A percentile compares a stretch with the other conserved stretches of the same genome.
These are phyloP conservation scores for Tuber magnatum DNA, from an alignment of 495 filamentous ascomycete genomes.

Conservation along the genomic window DNA sequence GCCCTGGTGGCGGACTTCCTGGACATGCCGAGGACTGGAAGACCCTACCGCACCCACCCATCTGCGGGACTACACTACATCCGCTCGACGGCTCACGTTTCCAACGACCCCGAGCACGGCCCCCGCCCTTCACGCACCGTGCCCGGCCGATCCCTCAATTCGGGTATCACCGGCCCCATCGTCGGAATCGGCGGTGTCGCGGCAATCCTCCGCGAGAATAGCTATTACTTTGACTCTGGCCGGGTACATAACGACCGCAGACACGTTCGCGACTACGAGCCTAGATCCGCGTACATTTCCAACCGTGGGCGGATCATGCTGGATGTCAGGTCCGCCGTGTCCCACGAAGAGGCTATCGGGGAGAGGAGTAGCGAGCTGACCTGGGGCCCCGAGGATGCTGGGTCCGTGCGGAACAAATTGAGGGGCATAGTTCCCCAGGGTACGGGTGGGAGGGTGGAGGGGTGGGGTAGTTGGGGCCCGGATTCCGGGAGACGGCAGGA, in stretches of 20 bases:
- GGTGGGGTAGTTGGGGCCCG: background rate
- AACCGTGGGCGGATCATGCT: conserved; percentile 28
- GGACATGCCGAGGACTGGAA: conserved; percentile 50
- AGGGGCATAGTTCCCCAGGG: background rate
- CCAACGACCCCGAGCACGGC: conserved; percentile 77
- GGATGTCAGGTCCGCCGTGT: conserved; percentile 11
- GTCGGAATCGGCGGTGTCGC: conserved; percentile 36
- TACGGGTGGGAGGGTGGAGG: background rate
- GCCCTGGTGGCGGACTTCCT: conserved; percentile 29
- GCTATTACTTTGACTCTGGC: background rate
- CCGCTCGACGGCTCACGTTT: conserved; percentile 58
- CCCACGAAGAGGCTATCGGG: background rate
- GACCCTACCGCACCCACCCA: conserved; percentile 73
- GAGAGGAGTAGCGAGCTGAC: background rate
- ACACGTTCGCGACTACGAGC: conserved; percentile 17
- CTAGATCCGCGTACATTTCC: conserved; percentile 19
- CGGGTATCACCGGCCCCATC: conserved; percentile 26
- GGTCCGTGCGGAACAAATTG: background rate
- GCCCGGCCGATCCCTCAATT: conserved; percentile 53
- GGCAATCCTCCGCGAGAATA: conserved; percentile 19
- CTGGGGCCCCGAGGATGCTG: background rate
- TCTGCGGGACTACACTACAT: conserved; percentile 83
- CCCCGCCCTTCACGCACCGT: conserved; percentile 63
- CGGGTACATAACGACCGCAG: conserved; percentile 23
- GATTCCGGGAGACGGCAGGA: background rate